Evolutionary conservation across 495 filamentous ascomycete species (phyloP).

Genomic region (Neohortaea acidophila): DNA sequence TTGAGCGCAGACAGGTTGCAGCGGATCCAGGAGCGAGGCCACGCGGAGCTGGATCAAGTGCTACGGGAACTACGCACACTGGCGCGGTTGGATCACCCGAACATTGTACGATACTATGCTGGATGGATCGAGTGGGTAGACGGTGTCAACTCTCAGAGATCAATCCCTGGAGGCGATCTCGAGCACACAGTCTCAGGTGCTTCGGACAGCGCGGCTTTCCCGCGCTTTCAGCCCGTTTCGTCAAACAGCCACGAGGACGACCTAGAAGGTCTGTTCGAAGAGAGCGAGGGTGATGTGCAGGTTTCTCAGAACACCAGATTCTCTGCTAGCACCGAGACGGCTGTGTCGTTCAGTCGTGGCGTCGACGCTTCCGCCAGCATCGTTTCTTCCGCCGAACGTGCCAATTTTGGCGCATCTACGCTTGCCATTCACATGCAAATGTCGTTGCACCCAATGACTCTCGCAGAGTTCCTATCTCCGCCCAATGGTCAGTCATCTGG

Average conservation of each 20-base stretch:
- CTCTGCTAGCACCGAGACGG: slow-evolving; percentile 7
- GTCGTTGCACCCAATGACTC: slow-evolving; percentile 29
- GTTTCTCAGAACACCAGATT: background rate
- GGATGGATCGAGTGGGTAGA: slow-evolving; percentile 26
- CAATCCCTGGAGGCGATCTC: background rate
- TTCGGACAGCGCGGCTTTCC: background rate
- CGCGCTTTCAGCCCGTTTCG: too few species aligned
- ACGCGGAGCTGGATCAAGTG: slow-evolving; percentile 23
- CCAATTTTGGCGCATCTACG: background rate
- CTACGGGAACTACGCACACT: slow-evolving; percentile 26
- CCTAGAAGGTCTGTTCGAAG: slow-evolving; percentile 16
- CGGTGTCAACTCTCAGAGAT: background rate
- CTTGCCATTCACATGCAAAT: slow-evolving; percentile 29
- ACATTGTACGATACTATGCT: slow-evolving; percentile 27
- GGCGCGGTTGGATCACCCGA: slow-evolving; percentile 25
- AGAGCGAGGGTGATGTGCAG: slow-evolving; percentile 5
- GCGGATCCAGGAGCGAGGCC: slow-evolving; percentile 18
- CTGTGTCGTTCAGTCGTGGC: slow-evolving; percentile 10
- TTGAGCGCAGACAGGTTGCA: slow-evolving; percentile 18
- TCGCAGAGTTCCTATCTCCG: slow-evolving; percentile 25
- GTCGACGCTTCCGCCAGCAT: slow-evolving; percentile 2
- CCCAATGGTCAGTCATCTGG: background rate
- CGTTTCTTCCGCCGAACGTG: background rate
- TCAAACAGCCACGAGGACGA: slow-evolving; percentile 1
- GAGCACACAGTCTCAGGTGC: background rate